phyloP scores from a whole-genome alignment of 2,329 filamentous ascomycete genomes.

The Pyricularia sp. region DNA sequence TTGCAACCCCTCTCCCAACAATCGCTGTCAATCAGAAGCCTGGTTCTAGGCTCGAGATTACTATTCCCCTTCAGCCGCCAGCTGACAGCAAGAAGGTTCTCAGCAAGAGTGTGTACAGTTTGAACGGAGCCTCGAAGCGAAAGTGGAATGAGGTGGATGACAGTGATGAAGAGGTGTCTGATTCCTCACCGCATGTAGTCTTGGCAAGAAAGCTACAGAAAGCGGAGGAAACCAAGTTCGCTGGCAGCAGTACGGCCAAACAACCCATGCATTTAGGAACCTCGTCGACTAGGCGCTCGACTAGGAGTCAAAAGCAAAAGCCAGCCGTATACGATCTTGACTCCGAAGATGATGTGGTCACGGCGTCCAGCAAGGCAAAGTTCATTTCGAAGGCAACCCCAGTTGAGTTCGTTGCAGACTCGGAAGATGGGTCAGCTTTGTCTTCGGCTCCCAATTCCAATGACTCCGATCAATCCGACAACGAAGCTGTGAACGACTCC shows the following conservation, averaged over 20 bases:
- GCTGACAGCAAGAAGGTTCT: constrained; percentile 34
- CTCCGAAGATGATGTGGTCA: not conserved
- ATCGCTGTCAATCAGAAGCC: constrained; percentile 8
- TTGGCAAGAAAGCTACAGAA: constrained; percentile 49
- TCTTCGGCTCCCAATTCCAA: not conserved
- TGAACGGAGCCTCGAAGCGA: constrained; percentile 27
- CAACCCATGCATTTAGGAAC: constrained; percentile 3
- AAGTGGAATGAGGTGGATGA: constrained; percentile 35
- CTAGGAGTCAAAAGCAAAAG: constrained; percentile 1
- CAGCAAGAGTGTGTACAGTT: constrained; percentile 37
- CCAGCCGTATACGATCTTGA: constrained; percentile 2
- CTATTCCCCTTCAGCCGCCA: constrained; percentile 20
- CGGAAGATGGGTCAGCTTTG: not conserved
- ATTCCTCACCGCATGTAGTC: constrained; percentile 32
- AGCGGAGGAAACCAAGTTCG: constrained; percentile 24
- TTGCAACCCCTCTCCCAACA: constrained; percentile 26
- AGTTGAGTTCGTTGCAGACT: not conserved
- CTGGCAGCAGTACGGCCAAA: not conserved
- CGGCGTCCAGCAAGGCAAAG: not conserved
- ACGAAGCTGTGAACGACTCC: not conserved
- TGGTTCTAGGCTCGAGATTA: constrained; percentile 23
- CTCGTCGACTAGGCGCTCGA: not conserved
- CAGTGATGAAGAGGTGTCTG: constrained; percentile 28
- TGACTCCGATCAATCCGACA: not conserved
- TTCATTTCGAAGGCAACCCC: not conserved